Evolutionary conservation across 208 protist genomes (phyloP).

Genomic region (Acanthamoeba healyi): DNA sequence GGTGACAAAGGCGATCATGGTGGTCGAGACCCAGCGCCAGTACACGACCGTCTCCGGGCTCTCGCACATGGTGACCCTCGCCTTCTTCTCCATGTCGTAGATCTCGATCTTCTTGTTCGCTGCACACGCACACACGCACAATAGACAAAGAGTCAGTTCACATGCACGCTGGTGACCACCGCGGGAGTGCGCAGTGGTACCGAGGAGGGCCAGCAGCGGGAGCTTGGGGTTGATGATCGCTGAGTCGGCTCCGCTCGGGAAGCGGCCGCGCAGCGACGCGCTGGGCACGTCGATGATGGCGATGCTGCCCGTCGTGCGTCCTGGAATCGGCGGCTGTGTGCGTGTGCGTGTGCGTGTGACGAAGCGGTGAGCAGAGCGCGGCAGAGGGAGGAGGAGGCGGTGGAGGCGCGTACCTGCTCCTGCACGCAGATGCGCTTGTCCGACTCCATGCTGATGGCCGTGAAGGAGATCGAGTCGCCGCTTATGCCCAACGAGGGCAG

Average conservation of each 20-base stretch:
- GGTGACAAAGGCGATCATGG: conserved; percentile 97
- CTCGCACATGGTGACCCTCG: background rate
- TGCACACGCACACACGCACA: background rate
- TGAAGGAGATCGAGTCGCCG: conserved; percentile 9
- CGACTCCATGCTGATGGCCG: conserved; percentile 39
- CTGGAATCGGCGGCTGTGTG: background rate
- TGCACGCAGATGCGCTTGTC: conserved; percentile 15
- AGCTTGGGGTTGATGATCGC: conserved; percentile 45
- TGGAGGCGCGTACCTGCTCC: background rate
- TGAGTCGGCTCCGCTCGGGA: conserved; percentile 14
- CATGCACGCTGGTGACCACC: background rate
- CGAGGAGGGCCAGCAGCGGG: background rate
- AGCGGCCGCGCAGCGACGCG: conserved; percentile 4
- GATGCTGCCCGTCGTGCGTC: background rate
- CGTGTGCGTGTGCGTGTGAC: background rate
- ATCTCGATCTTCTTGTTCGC: conserved; percentile 30
- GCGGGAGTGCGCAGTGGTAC: background rate
- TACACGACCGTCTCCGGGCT: conserved; percentile 95
- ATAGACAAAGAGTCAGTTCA: background rate
- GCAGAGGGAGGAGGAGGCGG: background rate
- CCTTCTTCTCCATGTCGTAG: conserved; percentile 59
- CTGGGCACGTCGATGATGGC: conserved; percentile 34
- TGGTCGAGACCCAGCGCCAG: conserved; percentile 97
- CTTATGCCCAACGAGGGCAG: conserved; percentile 20
- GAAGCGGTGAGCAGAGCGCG: background rate